Evolutionary conservation across 2,329 filamentous ascomycete genomes (phyloP), one percentile per base, ranked within the genome.

Genomic region (Apiospora saccharicola): DNA sequence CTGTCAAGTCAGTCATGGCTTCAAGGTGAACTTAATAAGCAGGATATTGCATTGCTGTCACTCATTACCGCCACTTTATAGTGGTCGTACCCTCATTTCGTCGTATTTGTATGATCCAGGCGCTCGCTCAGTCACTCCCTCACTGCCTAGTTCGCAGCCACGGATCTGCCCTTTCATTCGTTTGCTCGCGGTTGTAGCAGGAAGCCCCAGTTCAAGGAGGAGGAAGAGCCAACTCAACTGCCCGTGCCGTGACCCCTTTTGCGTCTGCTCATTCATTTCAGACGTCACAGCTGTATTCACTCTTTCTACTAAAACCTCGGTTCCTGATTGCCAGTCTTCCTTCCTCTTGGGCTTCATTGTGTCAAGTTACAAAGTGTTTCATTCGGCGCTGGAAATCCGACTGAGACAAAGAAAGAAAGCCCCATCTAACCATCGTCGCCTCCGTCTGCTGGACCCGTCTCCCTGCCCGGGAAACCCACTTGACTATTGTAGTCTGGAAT

Each of bases 401-500:
- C 57, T 64, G 57, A 64, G 57, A 64, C 57, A 64, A 64, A 64
- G 57, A 64, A 41, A 41, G 57, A 64, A 19, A 14, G 30, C 34
- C 53, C 30, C 14, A 34, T 24, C 57, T 22, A n/a, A n/a, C 57
- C 57, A 64, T 64, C 57, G 57, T 64, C 57, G 57, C 34, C 57
- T 64, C 49, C 49, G n/a, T 51, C 57, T 61, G 30, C 57, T 64
- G 57, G 57, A 64, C 34, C 57, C 57, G 34, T 64, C 22, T 22
- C 41, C 34, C 30, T 34, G 37, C 34, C 30, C 22, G 34, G 57
- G 57, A 34, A 64, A 64, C 57, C 57, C 57, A 64, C 57, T 64
- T 64, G 57, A 64, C 57, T 64, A 64, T 64, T 41, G 57, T 64
- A 64, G 57, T 64, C 34, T 64, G 57, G 57, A 64, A 64, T 41